Base-by-base conservation (phyloP, 2,329 filamentous ascomycete genomes). In the Botrytis fragariae region DNA sequence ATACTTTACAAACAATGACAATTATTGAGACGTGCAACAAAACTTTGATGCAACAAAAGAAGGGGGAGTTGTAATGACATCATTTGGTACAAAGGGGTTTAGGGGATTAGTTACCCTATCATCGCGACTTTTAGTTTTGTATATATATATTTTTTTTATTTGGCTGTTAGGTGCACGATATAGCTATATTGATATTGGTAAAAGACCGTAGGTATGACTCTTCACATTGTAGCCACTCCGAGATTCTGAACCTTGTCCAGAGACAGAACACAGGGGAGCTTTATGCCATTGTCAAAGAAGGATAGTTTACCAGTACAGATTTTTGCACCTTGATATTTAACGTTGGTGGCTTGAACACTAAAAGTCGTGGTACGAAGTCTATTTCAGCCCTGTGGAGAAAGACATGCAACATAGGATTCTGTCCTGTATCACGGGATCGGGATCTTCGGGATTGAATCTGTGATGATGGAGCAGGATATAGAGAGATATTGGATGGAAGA, bases 351-450 rank as follows among this genome's bases (percentile, higher is more conserved):
- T 67, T 67, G 22, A 25, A 39, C 35, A 51, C 44, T 37, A 51
- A 39, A 67, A 67, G 45, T 32, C 35, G 44, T 35, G 63, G 25
- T 67, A 37, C 32, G 35, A 67, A 67, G 44, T 67, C 44, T 67
- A 51, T 67, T 67, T 67, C 63, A 51, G 63, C 63, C 63, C 22
- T 67, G 44, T 67, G 63, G 44, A 67, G 63, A 67, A 67, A 51
- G 32, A 51, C 14, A 3, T 67, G 63, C 63, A 67, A 67, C 45
- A 67, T 20, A 29, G 48, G 37, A 35, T 51, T 67, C 32, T 29
- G 48, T 51, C 9, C 14, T 44, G 25, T 29, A 63, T 63, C 37
- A 44, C 61, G 61, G 39, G 61, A 62, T 62, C 37, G 25, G 35
- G 12, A 63, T 44, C 8, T 63, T 63, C n/a, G 61, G 37, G 39